Conservation (phyloP, 1,139 yeast genomes). For the Magnusiomyces suaveolens region DNA sequence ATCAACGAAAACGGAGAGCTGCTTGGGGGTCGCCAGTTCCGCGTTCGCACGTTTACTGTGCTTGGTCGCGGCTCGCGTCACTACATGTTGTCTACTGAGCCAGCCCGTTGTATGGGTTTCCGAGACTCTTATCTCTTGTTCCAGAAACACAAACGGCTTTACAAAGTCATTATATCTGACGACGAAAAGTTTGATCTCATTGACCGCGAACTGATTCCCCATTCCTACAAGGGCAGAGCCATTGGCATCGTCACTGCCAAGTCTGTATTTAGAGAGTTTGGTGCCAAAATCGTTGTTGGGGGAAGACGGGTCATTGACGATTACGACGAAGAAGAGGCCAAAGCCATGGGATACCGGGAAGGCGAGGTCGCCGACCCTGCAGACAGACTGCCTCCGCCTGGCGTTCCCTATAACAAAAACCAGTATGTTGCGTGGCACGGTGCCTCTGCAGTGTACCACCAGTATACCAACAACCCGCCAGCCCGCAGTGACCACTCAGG, state of each 20-base stretch:
- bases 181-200: slow-evolving; percentile 78
- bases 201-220: slow-evolving; percentile 73
- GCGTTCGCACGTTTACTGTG: slow-evolving; percentile 75
- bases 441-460: slow-evolving; percentile 37
- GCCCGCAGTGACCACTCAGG: slow-evolving; percentile 17
- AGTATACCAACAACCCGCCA: slow-evolving; percentile 34
- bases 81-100: slow-evolving; percentile 90
- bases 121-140: slow-evolving; percentile 86
- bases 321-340: slow-evolving; percentile 71
- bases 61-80: slow-evolving; percentile 61
- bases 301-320: slow-evolving; percentile 82
- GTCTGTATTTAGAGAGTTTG: slow-evolving; percentile 84
- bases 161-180: slow-evolving; percentile 64
- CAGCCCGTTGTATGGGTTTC: slow-evolving; percentile 90
- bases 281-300: slow-evolving; percentile 69
- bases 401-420: slow-evolving; percentile 38
- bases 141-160: slow-evolving; percentile 68
- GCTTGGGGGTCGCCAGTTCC: slow-evolving; percentile 64
- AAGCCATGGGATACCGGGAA: slow-evolving; percentile 60
- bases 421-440: slow-evolving; percentile 48
- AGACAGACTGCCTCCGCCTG: slow-evolving; percentile 40
- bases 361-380: slow-evolving; percentile 77
- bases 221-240: slow-evolving; percentile 81
- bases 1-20: slow-evolving; percentile 60
- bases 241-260: slow-evolving; percentile 88